These are phyloP conservation scores for Starmerella bombi DNA, from an alignment of 805 yeast species.

Conservation along the genomic window DNA sequence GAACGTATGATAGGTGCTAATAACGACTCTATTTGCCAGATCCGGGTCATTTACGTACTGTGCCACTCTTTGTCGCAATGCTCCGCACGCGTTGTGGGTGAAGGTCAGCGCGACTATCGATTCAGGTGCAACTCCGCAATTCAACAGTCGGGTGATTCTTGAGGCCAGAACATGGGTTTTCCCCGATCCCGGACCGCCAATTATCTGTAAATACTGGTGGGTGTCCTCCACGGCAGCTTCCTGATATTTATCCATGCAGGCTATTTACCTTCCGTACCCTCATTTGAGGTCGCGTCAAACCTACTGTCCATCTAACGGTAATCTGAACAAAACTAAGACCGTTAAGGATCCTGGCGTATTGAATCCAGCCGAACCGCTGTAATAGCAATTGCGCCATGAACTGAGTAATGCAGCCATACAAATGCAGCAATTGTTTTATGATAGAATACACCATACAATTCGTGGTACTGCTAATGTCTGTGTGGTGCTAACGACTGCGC, in stretches of 20 bases:
- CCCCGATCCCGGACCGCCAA: slow-evolving; percentile 59
- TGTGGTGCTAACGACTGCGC: no score
- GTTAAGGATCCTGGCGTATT: no score
- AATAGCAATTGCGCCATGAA: no score
- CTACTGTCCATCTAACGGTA: no score
- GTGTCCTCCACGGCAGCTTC: slow-evolving; percentile 33
- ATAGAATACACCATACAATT: no score
- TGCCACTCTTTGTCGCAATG: slow-evolving; percentile 53
- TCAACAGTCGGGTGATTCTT: slow-evolving; percentile 59
- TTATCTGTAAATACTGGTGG: slow-evolving; percentile 36
- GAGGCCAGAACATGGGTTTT: slow-evolving; percentile 76
- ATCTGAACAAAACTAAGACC: no score
- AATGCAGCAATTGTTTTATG: no score
- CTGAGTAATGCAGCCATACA: no score
- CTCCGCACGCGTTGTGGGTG: slow-evolving; percentile 82
- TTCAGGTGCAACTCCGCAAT: slow-evolving; percentile 41
- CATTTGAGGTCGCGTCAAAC: no score
- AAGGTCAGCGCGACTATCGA: slow-evolving; percentile 76
- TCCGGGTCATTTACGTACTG: slow-evolving; percentile 3
- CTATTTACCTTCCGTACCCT: no score
- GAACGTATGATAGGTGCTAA: slow-evolving; percentile 63
- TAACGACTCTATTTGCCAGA: slow-evolving; percentile 30
- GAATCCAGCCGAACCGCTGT: no score
- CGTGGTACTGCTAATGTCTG: no score
- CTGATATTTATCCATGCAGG: slow-evolving; percentile 34